Percentiles rank a stretch among this genome's conserved stretches.
Evolutionary conservation across 2,329 filamentous ascomycete species (phyloP).

Genomic region (Podosphaera xanthii): DNA sequence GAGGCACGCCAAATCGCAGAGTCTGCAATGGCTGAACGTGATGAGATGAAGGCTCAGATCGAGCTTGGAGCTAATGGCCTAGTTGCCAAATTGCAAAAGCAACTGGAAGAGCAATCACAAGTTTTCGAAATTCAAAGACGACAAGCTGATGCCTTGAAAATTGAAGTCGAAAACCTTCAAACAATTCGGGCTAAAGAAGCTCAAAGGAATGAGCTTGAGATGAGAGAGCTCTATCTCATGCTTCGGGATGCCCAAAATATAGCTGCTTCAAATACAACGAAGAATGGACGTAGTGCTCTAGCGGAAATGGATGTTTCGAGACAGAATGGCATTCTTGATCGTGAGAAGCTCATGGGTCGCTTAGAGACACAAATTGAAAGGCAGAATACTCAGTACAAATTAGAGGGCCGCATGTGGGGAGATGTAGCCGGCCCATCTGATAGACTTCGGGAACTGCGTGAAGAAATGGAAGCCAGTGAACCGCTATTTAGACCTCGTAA

Average conservation of each 20-base stretch:
- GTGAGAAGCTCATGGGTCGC: constrained; percentile 77
- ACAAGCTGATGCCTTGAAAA: constrained; percentile 71
- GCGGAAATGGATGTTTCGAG: constrained; percentile 45
- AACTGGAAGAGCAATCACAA: constrained; percentile 76
- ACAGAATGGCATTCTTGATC: constrained; percentile 82
- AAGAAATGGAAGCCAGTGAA: constrained; percentile 62
- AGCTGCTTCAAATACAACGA: constrained; percentile 59
- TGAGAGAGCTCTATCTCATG: constrained; percentile 92
- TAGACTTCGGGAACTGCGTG: constrained; percentile 69
- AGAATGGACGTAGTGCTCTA: constrained; percentile 27
- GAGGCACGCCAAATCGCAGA: constrained; percentile 86
- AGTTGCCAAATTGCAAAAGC: constrained; percentile 77
- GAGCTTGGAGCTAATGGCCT: constrained; percentile 84
- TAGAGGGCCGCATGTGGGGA: constrained; percentile 81
- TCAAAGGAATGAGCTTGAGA: constrained; percentile 88
- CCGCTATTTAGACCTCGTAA: constrained; percentile 18
- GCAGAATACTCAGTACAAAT: constrained; percentile 92
- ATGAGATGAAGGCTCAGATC: constrained; percentile 76
- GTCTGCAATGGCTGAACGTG: constrained; percentile 83
- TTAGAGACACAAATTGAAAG: constrained; percentile 88
- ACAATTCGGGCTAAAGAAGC: constrained; percentile 71
- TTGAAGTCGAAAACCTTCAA: constrained; percentile 71
- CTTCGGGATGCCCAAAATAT: constrained; percentile 92
- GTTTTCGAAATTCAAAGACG: constrained; percentile 76
- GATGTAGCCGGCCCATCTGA: constrained; percentile 71